Conservation (phyloP, 2,329 filamentous ascomycete species). For the Fusarium begoniae region DNA sequence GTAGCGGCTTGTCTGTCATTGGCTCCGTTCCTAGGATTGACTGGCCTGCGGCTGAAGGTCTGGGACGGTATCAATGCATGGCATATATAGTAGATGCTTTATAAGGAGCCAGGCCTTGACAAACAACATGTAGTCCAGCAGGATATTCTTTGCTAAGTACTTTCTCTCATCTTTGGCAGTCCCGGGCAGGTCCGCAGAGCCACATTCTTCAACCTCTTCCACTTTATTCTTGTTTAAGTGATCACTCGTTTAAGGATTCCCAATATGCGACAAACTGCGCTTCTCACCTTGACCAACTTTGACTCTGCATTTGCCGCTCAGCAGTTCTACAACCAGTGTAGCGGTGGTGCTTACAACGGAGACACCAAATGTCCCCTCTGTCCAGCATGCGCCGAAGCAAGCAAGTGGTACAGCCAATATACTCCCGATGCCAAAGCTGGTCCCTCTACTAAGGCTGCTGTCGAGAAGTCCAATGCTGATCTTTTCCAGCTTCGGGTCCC, state of each 20-base stretch:
- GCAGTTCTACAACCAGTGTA: slow-evolving; percentile 31
- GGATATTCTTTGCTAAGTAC: slow-evolving; percentile 7
- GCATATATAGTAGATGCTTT: not conserved
- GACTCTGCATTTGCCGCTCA: slow-evolving; percentile 30
- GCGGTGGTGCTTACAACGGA: slow-evolving; percentile 20
- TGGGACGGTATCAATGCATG: not conserved
- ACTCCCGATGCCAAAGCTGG: slow-evolving; percentile 8
- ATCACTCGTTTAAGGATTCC: not conserved
- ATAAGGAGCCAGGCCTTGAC: not conserved
- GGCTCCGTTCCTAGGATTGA: not conserved
- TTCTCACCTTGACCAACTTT: slow-evolving; percentile 34
- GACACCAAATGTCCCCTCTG: slow-evolving; percentile 28
- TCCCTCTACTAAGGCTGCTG: not conserved
- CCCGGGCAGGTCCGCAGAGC: slow-evolving; percentile 20
- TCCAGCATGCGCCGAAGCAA: slow-evolving; percentile 24
- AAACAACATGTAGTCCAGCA: not conserved
- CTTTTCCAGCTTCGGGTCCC: not conserved
- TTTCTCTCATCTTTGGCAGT: slow-evolving; percentile 20
- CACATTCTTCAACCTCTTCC: slow-evolving; percentile 8
- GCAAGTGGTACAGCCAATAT: slow-evolving; percentile 38
- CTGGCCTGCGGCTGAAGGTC: not conserved
- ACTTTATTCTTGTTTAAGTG: slow-evolving; percentile 3
- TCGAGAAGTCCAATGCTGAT: not conserved
- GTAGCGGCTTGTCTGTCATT: not conserved
- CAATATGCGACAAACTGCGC: slow-evolving; percentile 25